A percentile compares a stretch with the other conserved stretches of the same genome.
Evolutionary conservation across 2,329 filamentous ascomycete species (phyloP).

Genomic region (Alternaria ethzedia): DNA sequence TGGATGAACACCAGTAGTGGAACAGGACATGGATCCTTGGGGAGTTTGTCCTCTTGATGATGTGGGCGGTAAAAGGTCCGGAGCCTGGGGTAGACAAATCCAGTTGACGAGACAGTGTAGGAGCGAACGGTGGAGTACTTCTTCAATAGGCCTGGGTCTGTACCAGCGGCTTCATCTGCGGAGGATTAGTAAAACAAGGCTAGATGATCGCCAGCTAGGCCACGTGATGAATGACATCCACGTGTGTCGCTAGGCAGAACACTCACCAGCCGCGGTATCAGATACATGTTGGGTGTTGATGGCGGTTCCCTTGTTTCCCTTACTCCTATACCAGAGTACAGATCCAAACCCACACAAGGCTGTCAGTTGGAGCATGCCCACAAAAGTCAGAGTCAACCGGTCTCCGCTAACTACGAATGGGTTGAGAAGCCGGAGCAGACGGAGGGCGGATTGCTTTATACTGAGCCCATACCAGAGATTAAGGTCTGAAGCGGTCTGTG

Average conservation of each 20-base stretch:
- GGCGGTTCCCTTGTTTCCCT: constrained; percentile 23
- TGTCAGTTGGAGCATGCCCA: constrained; percentile 49
- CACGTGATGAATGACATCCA: constrained; percentile 13
- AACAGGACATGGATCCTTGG: constrained; percentile 72
- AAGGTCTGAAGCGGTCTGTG: constrained; percentile 35
- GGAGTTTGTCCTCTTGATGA: constrained; percentile 81
- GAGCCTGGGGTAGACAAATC: constrained; percentile 74
- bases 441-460: constrained; percentile 37
- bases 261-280: constrained; percentile 34
- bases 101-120: constrained; percentile 71
- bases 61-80: constrained; percentile 86
- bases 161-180: constrained; percentile 55
- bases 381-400: constrained; percentile 28
- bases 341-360: constrained; percentile 46
- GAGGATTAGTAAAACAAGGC: constrained; percentile 12
- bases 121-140: constrained; percentile 74
- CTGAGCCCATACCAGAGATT: constrained; percentile 22
- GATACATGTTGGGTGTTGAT: constrained; percentile 26
- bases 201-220: not conserved
- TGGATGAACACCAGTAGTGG: constrained; percentile 92
- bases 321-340: constrained; percentile 44
- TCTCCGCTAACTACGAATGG: constrained; percentile 31
- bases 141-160: constrained; percentile 80
- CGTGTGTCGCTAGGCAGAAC: constrained; percentile 15
- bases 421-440: constrained; percentile 28